These are phyloP conservation scores for Lasiosphaeriaceae sp. DNA, from an alignment of 495 filamentous ascomycete species.

Conservation along the genomic window DNA sequence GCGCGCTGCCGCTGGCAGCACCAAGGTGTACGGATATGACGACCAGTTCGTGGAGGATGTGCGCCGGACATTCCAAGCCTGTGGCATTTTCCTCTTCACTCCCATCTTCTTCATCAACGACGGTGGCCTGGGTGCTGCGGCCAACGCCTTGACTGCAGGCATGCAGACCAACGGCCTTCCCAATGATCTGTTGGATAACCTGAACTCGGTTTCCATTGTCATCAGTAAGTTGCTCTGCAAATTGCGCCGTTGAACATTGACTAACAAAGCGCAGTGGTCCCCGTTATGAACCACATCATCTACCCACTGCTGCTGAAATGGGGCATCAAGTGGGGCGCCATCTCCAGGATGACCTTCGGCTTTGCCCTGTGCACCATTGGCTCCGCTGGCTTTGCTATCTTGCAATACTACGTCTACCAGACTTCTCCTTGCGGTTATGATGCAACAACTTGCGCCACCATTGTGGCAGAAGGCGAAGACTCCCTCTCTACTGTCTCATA, in stretches of 20 bases:
- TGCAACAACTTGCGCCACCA: constrained; percentile 37
- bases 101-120: constrained; percentile 61
- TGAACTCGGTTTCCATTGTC: constrained; percentile 70
- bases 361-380: constrained; percentile 62
- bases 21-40: constrained; percentile 35
- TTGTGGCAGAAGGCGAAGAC: constrained; percentile 32
- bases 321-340: constrained; percentile 62
- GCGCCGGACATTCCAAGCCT: constrained; percentile 48
- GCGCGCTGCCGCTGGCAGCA: constrained; percentile 44
- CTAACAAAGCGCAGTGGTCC: constrained; percentile 49
- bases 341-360: constrained; percentile 68
- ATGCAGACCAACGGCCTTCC: constrained; percentile 61
- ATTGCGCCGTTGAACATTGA: neutral
- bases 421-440: constrained; percentile 45
- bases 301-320: constrained; percentile 63
- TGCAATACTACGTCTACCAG: constrained; percentile 70
- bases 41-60: constrained; percentile 52
- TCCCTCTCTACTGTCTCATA: constrained; percentile 41
- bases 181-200: constrained; percentile 70
- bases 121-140: constrained; percentile 40
- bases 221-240: constrained; percentile 31
- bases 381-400: constrained; percentile 59
- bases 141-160: constrained; percentile 53
- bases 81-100: constrained; percentile 52
- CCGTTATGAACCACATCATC: constrained; percentile 61